Evolutionary conservation across 768 basidiomycete genomes (phyloP), one percentile per base, ranked within the genome.

Genomic region (Glaciozyma martinii): DNA sequence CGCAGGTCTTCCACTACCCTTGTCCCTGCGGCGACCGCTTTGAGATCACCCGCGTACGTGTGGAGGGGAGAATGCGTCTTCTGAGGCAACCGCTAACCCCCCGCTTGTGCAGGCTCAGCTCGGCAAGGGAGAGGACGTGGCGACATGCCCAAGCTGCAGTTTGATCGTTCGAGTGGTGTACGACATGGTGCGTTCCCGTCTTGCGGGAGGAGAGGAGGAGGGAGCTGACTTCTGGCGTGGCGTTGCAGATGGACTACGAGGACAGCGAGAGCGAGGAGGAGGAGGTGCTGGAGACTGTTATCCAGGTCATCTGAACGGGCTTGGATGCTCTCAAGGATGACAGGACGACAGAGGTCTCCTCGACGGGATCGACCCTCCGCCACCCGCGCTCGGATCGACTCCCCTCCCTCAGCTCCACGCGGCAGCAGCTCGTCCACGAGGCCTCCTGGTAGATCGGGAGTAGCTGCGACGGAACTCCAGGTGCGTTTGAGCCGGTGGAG

Each of bases 11-110:
- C 74, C 93, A 98, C 80, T 95, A 93, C 76, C 94, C 93, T 0
- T 99, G 92, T 74, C 93, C 94, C 1, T 98, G 94, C 74, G 94
- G 94, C 13, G 94, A 99, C 78, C 85, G 93, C 49, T 99, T 98
- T 78, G 94, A 98, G 77, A 97, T 98, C 70, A 64, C 72, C n/a
- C 70, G 70, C 59, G 73, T 74, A 13, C 37, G 67, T 44, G 23
- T 0, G 37, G 33, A 10, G 33, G 10, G 6, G 33, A 10, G 10
- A 33, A 10, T 42, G 56, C 13, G 32, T 27, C 8, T 43, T 66
- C 25, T 27, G 27, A 30, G 18, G 21, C 5, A 12, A 10, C n/a
- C 21, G 1, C 23, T 57, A 13, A 47, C 30, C 27, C n/a, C 47
- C n/a, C 40, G n/a, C 52, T 5, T 84, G 87, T 54, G 37, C 83